Conservation (phyloP, 306 rosid genomes). For the Cicer bijugum region DNA sequence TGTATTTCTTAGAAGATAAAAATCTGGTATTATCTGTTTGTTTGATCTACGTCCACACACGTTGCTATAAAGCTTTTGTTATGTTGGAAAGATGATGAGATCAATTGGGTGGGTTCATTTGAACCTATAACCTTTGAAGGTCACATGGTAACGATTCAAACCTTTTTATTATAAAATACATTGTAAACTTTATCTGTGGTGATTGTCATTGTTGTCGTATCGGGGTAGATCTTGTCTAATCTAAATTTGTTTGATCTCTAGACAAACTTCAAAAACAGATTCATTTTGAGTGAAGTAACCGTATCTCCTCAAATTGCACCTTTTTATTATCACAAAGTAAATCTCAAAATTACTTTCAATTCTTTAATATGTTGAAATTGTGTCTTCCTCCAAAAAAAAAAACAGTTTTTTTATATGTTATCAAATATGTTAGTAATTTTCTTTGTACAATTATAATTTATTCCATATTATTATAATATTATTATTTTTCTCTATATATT, state of each 20-base stretch:
- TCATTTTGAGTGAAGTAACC: not conserved
- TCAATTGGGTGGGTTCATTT: conserved; percentile 2
- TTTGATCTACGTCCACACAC: not conserved
- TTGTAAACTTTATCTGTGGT: not conserved
- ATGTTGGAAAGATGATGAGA: conserved; percentile 1
- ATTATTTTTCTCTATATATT: too few species aligned
- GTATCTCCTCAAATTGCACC: not conserved
- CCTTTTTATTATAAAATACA: not conserved
- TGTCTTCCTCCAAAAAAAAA: not conserved
- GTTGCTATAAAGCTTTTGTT: not conserved
- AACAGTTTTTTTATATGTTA: not conserved
- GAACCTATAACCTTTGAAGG: not conserved
- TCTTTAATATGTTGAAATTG: not conserved
- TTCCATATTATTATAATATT: too few species aligned
- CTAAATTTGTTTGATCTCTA: not conserved
- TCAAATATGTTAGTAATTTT: too few species aligned
- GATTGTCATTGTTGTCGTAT: not conserved
- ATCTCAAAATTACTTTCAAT: not conserved
- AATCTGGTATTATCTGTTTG: not conserved
- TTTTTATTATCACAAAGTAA: not conserved
- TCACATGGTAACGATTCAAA: not conserved
- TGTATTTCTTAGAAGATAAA: not conserved
- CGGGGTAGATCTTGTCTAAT: not conserved
- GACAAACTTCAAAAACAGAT: not conserved
- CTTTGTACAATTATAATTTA: too few species aligned